Evolutionary conservation across 257 asterid genomes (phyloP).

Genomic region (Solanum medicagineum): DNA sequence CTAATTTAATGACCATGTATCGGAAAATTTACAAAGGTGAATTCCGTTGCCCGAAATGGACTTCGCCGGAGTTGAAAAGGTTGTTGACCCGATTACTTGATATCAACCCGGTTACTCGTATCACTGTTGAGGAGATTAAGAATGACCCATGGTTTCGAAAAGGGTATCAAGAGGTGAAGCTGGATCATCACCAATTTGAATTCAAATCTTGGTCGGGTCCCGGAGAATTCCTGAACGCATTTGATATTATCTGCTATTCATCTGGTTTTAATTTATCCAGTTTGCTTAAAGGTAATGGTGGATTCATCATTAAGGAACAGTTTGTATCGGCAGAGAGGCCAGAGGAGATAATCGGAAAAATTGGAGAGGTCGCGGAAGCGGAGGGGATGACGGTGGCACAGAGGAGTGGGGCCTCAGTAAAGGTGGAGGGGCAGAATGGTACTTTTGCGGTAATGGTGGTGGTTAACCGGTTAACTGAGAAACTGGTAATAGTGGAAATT

Average conservation of each 20-base stretch:
- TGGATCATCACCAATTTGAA: background rate
- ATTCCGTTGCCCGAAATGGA: slow-evolving; percentile 44
- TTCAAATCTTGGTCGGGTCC: background rate
- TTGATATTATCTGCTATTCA: slow-evolving; percentile 27
- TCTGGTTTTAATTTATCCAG: slow-evolving; percentile 27
- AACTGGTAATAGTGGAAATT: slow-evolving; percentile 12
- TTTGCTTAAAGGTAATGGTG: slow-evolving; percentile 1
- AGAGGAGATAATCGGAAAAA: slow-evolving; percentile 9
- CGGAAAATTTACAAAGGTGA: slow-evolving; percentile 36
- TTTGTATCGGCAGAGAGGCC: slow-evolving; percentile 13
- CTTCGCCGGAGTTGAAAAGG: slow-evolving; percentile 27
- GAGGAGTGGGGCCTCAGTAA: background rate
- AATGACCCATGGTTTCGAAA: slow-evolving; percentile 46
- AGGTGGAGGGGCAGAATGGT: slow-evolving; percentile 13
- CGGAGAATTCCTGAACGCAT: slow-evolving; percentile 13
- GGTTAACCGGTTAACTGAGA: slow-evolving; percentile 9
- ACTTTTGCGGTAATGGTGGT: background rate
- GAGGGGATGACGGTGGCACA: slow-evolving; percentile 8
- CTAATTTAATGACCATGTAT: slow-evolving; percentile 37
- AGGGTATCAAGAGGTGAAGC: slow-evolving; percentile 1
- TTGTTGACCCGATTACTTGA: slow-evolving; percentile 23
- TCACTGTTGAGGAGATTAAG: slow-evolving; percentile 36
- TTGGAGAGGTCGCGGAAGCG: slow-evolving; percentile 11
- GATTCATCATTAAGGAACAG: background rate
- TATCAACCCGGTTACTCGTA: slow-evolving; percentile 38